Evolutionary conservation across 495 filamentous ascomycete species (phyloP), one percentile per base, ranked within the genome.

Genomic region (Penicillium diatomitis): DNA sequence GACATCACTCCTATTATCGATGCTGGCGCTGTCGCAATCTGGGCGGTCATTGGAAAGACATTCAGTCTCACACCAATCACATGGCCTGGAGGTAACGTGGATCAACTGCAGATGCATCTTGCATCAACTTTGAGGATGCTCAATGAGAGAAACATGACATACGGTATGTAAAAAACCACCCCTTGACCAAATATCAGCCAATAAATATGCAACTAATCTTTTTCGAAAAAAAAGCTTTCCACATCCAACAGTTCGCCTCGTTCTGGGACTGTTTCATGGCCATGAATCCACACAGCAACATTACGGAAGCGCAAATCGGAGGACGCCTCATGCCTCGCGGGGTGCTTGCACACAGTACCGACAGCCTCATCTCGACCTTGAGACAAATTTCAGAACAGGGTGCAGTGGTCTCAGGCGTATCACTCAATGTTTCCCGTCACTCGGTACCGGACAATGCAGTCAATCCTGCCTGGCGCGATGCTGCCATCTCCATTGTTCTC

Each of bases 301-400:
- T 74, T 44, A 68, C 69, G 35, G 68, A 67, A 28, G 64, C 65
- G 41, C 68, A 76, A 39, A 63, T 72, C 44, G 79, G 78, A 10
- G 77, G 79, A 7, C 68, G 81, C 3, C 66, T 83, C 5, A 73
- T 83, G 39, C 79, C 80, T 4, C 64, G 65, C 10, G 37, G 50
- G 10, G 58, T 73, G 0, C 65, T 76, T 28, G 53, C 64, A 2
- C 45, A 52, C 5, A 72, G 74, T 41, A 32, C 43, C 4, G 2
- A 8, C 3, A 29, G 8, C 2, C 39, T 54, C 2, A 28, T 50
- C 1, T 35, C 37, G 5, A 8, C 20, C 1, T 33, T 60, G 4
- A 43, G 31, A 4, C 12, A 12, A 0, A 53, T 61, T 73, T 65
- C 54, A 5, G 53, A 60, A 6, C 64, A 64, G 30, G 42, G 45